Evolutionary conservation across 805 yeast genomes (phyloP).

Genomic region (Metschnikowia similis): DNA sequence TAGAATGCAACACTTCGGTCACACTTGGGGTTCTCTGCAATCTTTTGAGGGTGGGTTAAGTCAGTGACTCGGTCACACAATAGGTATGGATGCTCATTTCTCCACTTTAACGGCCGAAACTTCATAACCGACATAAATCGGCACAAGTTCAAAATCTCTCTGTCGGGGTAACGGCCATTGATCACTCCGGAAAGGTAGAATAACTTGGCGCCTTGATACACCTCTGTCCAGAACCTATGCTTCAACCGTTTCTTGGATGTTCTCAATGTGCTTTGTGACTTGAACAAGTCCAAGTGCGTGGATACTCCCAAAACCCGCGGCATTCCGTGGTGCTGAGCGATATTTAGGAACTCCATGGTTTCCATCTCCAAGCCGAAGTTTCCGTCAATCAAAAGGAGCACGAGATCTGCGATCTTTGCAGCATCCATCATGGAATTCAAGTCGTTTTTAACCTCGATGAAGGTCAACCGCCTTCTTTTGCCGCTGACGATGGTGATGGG

Average conservation of each 20-base stretch:
- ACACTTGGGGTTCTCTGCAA: slow-evolving; percentile 73
- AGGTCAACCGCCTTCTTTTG: slow-evolving; percentile 85
- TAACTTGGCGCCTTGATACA: slow-evolving; percentile 94
- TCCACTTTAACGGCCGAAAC: slow-evolving; percentile 98
- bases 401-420: slow-evolving; percentile 92
- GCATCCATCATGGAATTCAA: slow-evolving; percentile 93
- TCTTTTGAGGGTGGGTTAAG: slow-evolving; percentile 82
- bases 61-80: slow-evolving; percentile 90
- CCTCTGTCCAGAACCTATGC: slow-evolving; percentile 98
- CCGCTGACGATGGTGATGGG: slow-evolving; percentile 97
- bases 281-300: slow-evolving; percentile 92
- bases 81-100: slow-evolving; percentile 95
- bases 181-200: slow-evolving; percentile 93
- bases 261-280: slow-evolving; percentile 81
- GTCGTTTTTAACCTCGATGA: slow-evolving; percentile 89
- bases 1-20: slow-evolving; percentile 89
- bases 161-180: slow-evolving; percentile 96
- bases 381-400: slow-evolving; percentile 86
- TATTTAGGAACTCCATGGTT: slow-evolving; percentile 95
- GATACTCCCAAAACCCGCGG: slow-evolving; percentile 94
- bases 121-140: slow-evolving; percentile 96
- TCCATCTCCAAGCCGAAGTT: slow-evolving; percentile 99
- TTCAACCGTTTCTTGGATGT: slow-evolving; percentile 89
- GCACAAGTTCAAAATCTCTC: slow-evolving; percentile 87
- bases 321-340: slow-evolving; percentile 98